phyloP scores from a whole-genome alignment of 2,329 filamentous ascomycete species.

The Fusarium tjaetaba region DNA sequence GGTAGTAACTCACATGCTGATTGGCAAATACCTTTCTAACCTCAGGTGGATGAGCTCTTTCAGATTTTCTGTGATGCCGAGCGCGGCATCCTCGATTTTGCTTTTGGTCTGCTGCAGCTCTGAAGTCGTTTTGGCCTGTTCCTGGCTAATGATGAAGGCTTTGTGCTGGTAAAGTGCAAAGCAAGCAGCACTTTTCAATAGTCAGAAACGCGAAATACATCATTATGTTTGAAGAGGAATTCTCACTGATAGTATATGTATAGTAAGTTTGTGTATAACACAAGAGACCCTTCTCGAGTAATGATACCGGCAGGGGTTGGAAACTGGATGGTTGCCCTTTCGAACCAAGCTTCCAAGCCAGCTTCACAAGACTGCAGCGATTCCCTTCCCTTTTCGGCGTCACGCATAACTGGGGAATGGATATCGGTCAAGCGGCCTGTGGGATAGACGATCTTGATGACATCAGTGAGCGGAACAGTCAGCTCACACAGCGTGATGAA shows the following conservation, averaged over 20 bases:
- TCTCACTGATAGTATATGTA: constrained; percentile 13
- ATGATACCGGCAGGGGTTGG: neutral
- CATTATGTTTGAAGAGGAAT: accelerated
- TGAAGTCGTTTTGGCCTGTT: neutral
- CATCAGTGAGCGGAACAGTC: constrained; percentile 20
- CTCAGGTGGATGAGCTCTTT: constrained; percentile 24
- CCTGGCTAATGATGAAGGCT: constrained; percentile 10
- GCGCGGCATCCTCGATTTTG: constrained; percentile 5
- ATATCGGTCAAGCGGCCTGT: neutral
- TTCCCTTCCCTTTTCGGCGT: neutral
- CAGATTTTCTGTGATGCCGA: constrained; percentile 14
- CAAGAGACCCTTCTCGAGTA: neutral
- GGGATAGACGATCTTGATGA: constrained; percentile 21
- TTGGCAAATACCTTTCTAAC: constrained; percentile 15
- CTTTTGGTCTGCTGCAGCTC: neutral
- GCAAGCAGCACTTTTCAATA: constrained; percentile 4
- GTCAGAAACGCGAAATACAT: neutral
- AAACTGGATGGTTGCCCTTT: neutral
- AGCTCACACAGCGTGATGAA: constrained; percentile 26
- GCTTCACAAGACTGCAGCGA: constrained; percentile 2
- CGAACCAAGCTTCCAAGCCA: neutral
- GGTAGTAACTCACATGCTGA: constrained; percentile 19
- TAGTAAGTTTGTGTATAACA: neutral
- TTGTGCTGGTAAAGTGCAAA: constrained; percentile 22
- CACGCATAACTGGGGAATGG: neutral